Base-by-base conservation (phyloP, 163 green algal genomes). In the Scenedesmus sp. region DNA sequence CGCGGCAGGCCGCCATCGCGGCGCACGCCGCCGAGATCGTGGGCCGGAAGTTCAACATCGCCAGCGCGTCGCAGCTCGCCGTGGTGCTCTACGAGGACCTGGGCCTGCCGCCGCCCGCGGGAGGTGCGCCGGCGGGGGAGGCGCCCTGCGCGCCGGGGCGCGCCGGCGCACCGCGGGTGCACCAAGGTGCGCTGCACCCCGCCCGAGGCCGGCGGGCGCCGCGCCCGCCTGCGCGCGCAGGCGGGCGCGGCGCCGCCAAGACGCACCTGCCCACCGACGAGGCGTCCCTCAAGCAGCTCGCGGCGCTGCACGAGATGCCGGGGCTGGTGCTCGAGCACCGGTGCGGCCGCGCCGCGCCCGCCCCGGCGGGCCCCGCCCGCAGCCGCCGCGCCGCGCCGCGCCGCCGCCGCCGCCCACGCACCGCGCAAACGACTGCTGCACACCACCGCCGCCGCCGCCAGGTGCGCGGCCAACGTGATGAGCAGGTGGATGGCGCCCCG, bases 211-310 rank as follows among this genome's bases (percentile, higher is more conserved):
- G n/a, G n/a, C n/a, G n/a, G n/a, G n/a, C n/a, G n/a, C n/a, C n/a
- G n/a, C n/a, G 33, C 15, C 17, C 18, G 18, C 20, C 50, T 6
- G 18, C 15, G 1, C 44, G 26, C 11, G n/a, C 50, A 60, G 66
- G 45, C 48, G 71, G 33, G 6, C 54, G 63, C 39, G 56, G 74
- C 17, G 39, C 67, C 2, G 80, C 80, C 56, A 88, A 84, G 54
- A 90, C 75, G 20, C 88, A 92, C 78, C 31, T 74, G 4, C 66
- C 88, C 28, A 91, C 88, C 1, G 85, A 92, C 45, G 88, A 91
- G 51, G 63, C 63, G 0, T 64, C 83, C 1, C 83, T 92, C 17
- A 81, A 76, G 63, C 70, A 86, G 67, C 82, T 92, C 54, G 28
- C 53, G 24, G 22, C 24, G 17, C 67, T 80, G 20, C 84, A 88